These are phyloP conservation scores for Trametes cingulata DNA, from an alignment of 768 basidiomycete genomes.

Conservation along the genomic window DNA sequence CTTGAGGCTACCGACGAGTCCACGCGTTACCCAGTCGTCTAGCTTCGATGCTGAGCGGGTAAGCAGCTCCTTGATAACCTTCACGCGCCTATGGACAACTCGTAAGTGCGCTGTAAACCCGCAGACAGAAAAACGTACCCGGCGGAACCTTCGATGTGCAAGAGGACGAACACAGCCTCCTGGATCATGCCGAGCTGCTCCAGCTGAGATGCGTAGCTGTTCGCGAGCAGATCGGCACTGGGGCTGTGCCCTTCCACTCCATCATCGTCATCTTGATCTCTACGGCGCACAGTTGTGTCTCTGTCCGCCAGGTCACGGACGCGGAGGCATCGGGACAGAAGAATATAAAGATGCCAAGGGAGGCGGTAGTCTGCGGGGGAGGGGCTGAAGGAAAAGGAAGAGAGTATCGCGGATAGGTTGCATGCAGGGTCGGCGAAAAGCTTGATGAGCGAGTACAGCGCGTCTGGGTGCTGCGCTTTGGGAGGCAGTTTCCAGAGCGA, in stretches of 20 bases:
- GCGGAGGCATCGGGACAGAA: conserved; percentile 81
- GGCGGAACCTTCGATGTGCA: conserved; percentile 80
- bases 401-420: conserved; percentile 67
- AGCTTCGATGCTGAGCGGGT: conserved; percentile 63
- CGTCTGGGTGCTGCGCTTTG: conserved; percentile 58
- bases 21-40: conserved; percentile 73
- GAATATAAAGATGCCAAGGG: conserved; percentile 90
- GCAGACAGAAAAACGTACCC: conserved; percentile 53
- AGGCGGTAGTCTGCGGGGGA: conserved; percentile 81
- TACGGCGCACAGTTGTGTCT: conserved; percentile 39
- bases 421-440: conserved; percentile 72
- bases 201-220: conserved; percentile 83
- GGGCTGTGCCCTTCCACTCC: conserved; percentile 76
- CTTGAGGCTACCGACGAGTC: conserved; percentile 72
- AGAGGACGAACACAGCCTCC: conserved; percentile 84
- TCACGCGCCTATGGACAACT: conserved; percentile 60
- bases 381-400: conserved; percentile 72
- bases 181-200: conserved; percentile 80
- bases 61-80: conserved; percentile 80
- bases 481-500: conserved; percentile 46
- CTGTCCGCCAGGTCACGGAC: conserved; percentile 90
- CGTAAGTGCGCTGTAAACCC: background rate
- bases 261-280: conserved; percentile 37
- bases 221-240: conserved; percentile 80
- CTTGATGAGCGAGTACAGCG: conserved; percentile 78